Conservation (phyloP, 441 rosid species). For the Eutrema salsugineum region DNA sequence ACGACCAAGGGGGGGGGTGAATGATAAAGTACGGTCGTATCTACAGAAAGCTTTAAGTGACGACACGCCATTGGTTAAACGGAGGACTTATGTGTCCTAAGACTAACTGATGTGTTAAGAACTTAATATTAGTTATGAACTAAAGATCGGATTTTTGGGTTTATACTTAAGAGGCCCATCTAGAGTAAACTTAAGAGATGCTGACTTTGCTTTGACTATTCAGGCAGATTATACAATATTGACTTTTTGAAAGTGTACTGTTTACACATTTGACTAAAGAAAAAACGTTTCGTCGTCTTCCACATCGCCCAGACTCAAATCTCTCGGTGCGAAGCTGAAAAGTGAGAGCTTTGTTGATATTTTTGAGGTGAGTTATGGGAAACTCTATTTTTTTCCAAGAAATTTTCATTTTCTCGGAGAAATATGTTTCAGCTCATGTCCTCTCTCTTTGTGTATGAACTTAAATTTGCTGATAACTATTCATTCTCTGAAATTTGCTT, state of each 20-base stretch:
- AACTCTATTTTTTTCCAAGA: neutral
- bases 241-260: neutral
- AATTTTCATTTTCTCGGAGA: neutral
- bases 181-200: neutral
- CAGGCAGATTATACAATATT: neutral
- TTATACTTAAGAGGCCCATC: neutral
- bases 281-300: neutral
- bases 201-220: neutral
- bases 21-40: conserved; percentile 4
- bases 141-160: neutral
- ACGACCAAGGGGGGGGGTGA: neutral
- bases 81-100: no score
- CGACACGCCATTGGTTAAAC: neutral
- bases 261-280: neutral
- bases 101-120: no score
- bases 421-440: no score
- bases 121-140: no score
- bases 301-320: neutral
- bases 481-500: no score
- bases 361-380: neutral
- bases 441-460: no score
- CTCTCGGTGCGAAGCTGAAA: neutral
- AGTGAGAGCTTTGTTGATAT: neutral
- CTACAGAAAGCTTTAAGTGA: neutral
- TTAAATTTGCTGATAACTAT: no score